A percentile compares a stretch with the other conserved stretches of the same genome.
Conservation (phyloP, 192 early-diverging fungal species). For the Diversispora epigaea region DNA sequence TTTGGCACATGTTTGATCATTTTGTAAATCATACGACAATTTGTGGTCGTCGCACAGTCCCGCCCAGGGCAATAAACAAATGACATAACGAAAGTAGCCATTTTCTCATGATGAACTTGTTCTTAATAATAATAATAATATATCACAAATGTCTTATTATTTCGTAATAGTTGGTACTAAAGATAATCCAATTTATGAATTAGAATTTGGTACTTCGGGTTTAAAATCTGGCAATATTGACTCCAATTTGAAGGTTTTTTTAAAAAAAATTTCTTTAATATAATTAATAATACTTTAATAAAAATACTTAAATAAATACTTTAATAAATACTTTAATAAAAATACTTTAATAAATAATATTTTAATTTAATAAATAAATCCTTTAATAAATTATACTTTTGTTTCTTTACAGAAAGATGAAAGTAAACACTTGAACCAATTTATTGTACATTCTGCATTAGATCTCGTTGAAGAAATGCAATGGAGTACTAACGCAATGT, state of each 20-base stretch:
- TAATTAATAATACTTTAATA: background rate
- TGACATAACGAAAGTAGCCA: too few relatives aligned
- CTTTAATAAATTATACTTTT: too few relatives aligned
- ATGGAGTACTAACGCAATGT: conserved; percentile 85
- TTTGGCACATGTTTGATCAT: too few relatives aligned
- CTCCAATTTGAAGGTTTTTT: background rate
- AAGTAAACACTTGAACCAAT: conserved; percentile 89
- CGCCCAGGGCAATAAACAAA: too few relatives aligned
- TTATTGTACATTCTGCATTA: conserved; percentile 93
- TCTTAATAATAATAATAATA: too few relatives aligned
- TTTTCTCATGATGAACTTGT: too few relatives aligned
- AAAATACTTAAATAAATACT: background rate
- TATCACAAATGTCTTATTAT: conserved; percentile 58
- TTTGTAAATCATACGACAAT: too few relatives aligned
- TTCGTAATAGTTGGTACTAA: conserved; percentile 93
- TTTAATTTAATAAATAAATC: too few relatives aligned
- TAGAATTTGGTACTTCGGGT: conserved; percentile 64
- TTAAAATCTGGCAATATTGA: background rate
- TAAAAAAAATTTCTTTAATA: too few relatives aligned
- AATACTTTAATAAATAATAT: too few relatives aligned
- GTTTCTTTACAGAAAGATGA: conserved; percentile 65
- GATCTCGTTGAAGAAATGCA: conserved; percentile 96
- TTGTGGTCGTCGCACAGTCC: too few relatives aligned
- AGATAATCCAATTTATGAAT: conserved; percentile 96
- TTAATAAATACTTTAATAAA: conserved; percentile 1